Base-by-base conservation (phyloP, 116 monocot species). In the Zostera marina region DNA sequence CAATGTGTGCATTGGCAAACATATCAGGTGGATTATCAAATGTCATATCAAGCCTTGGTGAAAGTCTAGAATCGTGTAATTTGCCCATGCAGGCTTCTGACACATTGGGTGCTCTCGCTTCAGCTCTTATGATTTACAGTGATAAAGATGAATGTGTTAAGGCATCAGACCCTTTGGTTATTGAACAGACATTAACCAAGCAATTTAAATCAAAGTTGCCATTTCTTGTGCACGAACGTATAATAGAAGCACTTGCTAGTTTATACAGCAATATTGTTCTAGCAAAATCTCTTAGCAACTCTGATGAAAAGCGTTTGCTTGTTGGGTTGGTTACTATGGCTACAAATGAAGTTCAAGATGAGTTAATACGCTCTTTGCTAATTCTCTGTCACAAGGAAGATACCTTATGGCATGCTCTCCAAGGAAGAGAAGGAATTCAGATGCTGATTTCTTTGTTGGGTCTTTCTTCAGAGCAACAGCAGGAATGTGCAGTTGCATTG, bases 101-200 rank as follows among this genome's bases (percentile, higher is more conserved):
- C 49, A 98, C 96, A 17, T 72, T 98, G 25, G 96, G 96, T 63
- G 96, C 96, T 60, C 72, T 98, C 56, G 96, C 85, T 58, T 98
- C 96, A 42, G 96, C 96, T 10, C 67, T 98, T 39, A 98, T 98
- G 90, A 98, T 98, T 56, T 98, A 98, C 73, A 90, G 89, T 68
- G 56, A 41, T 41, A 76, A 79, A 78, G 90, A 85, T 61, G 96
- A 98, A 63, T 82, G 90, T 56, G 65, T 78, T 61, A 72, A 74
- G 59, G 73, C 76, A 52, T 98, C 96, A 15, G 85, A 98, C 42
- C 78, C 96, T 67, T 22, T 76, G 8, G 48, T 62, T n/a, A 72
- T 98, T 58, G 96, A 98, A 68, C 73, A 83, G 53, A 78, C 81
- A 62, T 70, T 98, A 60, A 62, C 89, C 39, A 89, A 77, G 47